Base-by-base conservation (phyloP, 1,284 basidiomycete genomes). In the Tylopilus sp. region DNA sequence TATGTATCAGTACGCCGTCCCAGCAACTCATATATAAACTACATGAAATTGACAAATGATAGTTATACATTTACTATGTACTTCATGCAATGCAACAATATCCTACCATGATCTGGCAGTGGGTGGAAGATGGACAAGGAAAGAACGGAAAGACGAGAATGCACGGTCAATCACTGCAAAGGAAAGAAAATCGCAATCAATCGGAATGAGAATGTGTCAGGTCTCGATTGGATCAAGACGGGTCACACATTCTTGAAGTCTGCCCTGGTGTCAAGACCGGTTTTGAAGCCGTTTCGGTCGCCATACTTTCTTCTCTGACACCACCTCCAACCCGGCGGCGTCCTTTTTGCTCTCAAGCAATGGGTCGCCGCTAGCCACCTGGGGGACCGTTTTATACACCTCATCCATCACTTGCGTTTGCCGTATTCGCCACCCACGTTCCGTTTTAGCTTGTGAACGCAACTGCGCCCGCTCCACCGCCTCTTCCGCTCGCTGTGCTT, bases 401-500 rank as follows among this genome's bases (percentile, higher is more conserved):
- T 6, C 29, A 29, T 29, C 29, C 29, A 29, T 29, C 29, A 29
- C 29, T 6, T 29, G 29, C 29, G 29, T 29, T 29, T 29, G 29
- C 29, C 29, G 29, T 29, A 29, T 29, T 29, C 70, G 58, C 74
- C 76, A 63, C 19, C 1, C 53, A 4, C 22, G n/a, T 2, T 68
- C 18, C 22, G 71, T 69, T 74, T 74, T 74, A 61, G 69, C 39
- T 56, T 68, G 80, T 77, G 72, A 72, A 71, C 68, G 79, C 61
- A 41, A 41, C 39, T 78, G 79, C 16, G 71, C 73, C 49, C 88
- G 87, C 22, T 85, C 85, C 72, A 89, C 86, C 1, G 94, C 94
- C 73, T 96, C 95, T 61, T 93, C 93, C 75, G 96, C 95, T 66
- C 92, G 88, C 74, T 91, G 87, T 26, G 78, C 81, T 73, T 91